phyloP scores from a whole-genome alignment of 345 rosid species.

The Eucalyptus cloeziana region DNA sequence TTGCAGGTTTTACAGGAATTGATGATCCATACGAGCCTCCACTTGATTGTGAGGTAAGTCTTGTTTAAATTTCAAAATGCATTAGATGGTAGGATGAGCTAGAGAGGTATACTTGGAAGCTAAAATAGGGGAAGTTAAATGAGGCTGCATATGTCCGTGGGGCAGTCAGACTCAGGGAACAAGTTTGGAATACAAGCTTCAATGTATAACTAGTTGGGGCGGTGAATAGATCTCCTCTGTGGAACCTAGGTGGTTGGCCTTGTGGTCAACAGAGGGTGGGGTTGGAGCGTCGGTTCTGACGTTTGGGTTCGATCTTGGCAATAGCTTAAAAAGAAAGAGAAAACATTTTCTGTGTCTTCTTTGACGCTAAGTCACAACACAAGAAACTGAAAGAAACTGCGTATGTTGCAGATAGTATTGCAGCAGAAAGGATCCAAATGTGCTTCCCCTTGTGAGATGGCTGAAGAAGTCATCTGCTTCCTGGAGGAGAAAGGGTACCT shows the following conservation, averaged over 20 bases:
- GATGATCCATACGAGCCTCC: constrained; percentile 81
- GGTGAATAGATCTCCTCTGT: neutral
- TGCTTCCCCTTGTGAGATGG: constrained; percentile 49
- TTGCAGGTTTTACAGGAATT: constrained; percentile 63
- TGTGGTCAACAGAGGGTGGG: neutral
- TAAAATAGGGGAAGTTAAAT: neutral
- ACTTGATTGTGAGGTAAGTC: constrained; percentile 43
- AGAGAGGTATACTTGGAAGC: neutral
- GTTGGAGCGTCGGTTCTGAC: neutral
- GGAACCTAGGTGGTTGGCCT: neutral
- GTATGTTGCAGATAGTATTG: constrained; percentile 44
- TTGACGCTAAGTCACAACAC: neutral
- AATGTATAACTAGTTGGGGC: neutral
- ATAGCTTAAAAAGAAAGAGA: neutral
- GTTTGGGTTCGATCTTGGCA: neutral
- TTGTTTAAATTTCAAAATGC: neutral
- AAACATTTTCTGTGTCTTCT: neutral
- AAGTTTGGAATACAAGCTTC: neutral
- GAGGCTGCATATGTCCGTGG: neutral
- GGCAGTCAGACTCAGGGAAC: neutral
- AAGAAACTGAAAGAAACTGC: neutral
- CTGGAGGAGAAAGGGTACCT: constrained; percentile 61
- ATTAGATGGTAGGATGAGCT: neutral
- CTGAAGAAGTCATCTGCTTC: constrained; percentile 51
- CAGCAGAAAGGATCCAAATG: constrained; percentile 14